These are phyloP conservation scores for Colletotrichum eleusines DNA, from an alignment of 2,329 filamentous ascomycete genomes.

Conservation along the genomic window DNA sequence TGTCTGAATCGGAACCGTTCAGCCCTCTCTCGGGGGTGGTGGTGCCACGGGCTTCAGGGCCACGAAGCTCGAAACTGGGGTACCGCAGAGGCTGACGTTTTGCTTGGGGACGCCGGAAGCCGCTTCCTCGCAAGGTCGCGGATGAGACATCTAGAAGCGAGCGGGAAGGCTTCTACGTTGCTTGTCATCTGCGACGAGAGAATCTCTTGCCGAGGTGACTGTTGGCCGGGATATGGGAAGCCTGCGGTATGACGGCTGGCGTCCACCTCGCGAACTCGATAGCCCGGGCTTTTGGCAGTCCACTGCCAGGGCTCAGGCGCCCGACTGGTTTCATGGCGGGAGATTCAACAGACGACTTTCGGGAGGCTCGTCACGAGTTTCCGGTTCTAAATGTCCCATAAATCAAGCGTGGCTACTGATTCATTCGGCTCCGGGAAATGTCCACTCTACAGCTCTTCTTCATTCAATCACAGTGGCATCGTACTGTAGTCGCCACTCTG, in stretches of 20 bases:
- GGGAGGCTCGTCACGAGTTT: neutral
- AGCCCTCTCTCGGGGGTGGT: slow-evolving; percentile 5
- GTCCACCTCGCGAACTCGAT: neutral
- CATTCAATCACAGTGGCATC: no score
- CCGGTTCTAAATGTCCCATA: no score
- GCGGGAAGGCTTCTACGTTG: neutral
- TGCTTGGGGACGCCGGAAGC: neutral
- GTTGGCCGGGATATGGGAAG: neutral
- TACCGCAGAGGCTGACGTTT: neutral
- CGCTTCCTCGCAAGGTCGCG: neutral
- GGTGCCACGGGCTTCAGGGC: neutral
- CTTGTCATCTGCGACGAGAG: neutral
- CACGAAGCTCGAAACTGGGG: neutral
- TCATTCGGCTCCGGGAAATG: no score
- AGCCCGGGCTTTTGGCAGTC: neutral
- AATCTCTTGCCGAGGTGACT: slow-evolving; percentile 2
- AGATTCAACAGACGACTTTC: neutral
- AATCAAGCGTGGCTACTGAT: neutral
- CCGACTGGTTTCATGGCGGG: neutral
- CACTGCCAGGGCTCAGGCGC: neutral
- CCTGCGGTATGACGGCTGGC: neutral
- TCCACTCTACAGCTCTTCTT: neutral
- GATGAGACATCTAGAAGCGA: neutral
- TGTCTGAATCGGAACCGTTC: neutral
- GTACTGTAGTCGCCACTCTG: no score